A percentile compares a stretch with the other conserved stretches of the same genome.
These are phyloP conservation scores for Pseudogymnoascus sp. DNA, from an alignment of 2,329 filamentous ascomycete species.

Conservation along the genomic window DNA sequence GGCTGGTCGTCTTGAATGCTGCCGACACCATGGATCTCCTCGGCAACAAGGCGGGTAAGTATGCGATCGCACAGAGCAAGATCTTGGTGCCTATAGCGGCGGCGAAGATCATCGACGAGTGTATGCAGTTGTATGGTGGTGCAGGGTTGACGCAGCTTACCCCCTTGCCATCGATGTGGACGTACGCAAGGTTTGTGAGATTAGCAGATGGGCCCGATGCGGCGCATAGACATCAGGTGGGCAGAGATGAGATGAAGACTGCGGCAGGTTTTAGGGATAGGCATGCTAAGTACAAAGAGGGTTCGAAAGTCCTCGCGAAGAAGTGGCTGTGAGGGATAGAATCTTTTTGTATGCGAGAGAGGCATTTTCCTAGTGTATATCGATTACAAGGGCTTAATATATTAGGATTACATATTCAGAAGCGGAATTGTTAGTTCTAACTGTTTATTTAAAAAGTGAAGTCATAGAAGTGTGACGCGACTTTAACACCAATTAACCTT, in stretches of 20 bases:
- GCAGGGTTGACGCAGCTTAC: conserved; percentile 38
- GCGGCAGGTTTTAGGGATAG: conserved; percentile 30
- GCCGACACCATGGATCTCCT: conserved; percentile 37
- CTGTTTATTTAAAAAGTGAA: too few relatives aligned
- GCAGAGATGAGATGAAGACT: conserved; percentile 36
- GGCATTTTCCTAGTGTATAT: too few relatives aligned
- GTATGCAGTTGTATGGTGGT: conserved; percentile 38
- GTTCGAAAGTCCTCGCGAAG: background rate
- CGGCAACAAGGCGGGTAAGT: conserved; percentile 35
- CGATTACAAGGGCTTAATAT: too few relatives aligned
- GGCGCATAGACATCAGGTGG: conserved; percentile 37
- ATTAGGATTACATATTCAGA: too few relatives aligned
- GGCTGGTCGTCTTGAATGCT: conserved; percentile 36
- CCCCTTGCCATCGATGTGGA: conserved; percentile 37
- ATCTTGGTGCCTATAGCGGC: conserved; percentile 36
- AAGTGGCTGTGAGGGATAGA: too few relatives aligned
- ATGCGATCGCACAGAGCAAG: conserved; percentile 38
- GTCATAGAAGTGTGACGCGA: too few relatives aligned
- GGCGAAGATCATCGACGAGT: conserved; percentile 36
- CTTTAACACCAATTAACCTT: too few relatives aligned
- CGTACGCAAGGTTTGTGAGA: conserved; percentile 36
- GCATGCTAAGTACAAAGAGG: conserved; percentile 30
- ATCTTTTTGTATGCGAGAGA: too few relatives aligned
- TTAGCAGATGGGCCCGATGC: conserved; percentile 38
- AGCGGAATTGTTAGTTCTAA: too few relatives aligned